Evolutionary conservation across 192 early-diverging fungal genomes (phyloP).

Genomic region (Pilobolus umbonatus): DNA sequence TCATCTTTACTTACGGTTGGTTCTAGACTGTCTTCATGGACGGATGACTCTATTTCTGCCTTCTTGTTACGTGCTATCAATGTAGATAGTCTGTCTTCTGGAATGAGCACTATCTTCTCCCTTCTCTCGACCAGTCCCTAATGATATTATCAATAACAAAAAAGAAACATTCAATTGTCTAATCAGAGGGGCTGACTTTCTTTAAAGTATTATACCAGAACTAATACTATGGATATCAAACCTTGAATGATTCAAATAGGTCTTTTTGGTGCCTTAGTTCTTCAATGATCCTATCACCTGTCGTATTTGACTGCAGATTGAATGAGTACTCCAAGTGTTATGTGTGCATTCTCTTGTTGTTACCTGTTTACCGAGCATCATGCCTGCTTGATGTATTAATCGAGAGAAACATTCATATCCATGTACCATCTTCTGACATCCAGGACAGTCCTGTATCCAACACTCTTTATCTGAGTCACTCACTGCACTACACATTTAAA

Average conservation of each 20-base stretch:
- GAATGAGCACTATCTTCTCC: slow-evolving; percentile 29
- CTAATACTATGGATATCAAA: no score
- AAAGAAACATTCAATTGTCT: neutral
- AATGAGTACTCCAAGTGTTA: neutral
- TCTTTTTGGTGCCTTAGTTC: slow-evolving; percentile 61
- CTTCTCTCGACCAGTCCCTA: slow-evolving; percentile 52
- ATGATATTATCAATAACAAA: neutral
- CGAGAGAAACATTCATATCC: slow-evolving; percentile 44
- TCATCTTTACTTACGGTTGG: slow-evolving; percentile 38
- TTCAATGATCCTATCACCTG: slow-evolving; percentile 49
- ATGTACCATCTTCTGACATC: slow-evolving; percentile 47
- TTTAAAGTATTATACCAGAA: no score
- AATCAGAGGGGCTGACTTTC: neutral
- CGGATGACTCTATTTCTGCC: neutral
- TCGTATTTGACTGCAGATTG: slow-evolving; percentile 20
- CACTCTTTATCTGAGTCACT: slow-evolving; percentile 51
- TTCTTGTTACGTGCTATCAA: slow-evolving; percentile 23
- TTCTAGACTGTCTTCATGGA: slow-evolving; percentile 27
- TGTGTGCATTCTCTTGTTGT: neutral
- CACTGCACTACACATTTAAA: slow-evolving; percentile 39
- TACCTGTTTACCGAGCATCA: slow-evolving; percentile 37
- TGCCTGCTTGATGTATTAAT: slow-evolving; percentile 38
- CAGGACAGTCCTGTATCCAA: slow-evolving; percentile 49
- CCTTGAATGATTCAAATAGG: slow-evolving; percentile 54
- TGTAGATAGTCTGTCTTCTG: slow-evolving; percentile 11